Percentiles rank a stretch among this genome's conserved stretches.
Conservation (phyloP, 495 filamentous ascomycete genomes). For the Tuber brumale region DNA sequence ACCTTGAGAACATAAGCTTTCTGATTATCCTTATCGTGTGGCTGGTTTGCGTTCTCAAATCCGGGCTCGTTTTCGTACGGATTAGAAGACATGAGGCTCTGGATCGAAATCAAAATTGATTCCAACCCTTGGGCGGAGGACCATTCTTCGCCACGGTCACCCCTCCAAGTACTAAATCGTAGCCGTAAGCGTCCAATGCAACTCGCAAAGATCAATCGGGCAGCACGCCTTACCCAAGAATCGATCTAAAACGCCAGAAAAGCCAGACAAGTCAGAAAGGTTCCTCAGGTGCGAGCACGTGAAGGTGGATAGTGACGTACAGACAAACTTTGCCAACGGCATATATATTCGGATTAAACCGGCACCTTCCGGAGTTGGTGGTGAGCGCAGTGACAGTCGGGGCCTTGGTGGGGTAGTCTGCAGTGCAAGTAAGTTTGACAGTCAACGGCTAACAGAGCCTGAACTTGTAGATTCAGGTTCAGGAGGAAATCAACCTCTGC, state of each 20-base stretch:
- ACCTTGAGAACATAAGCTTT: conserved; percentile 83
- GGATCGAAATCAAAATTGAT: conserved; percentile 89
- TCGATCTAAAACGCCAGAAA: conserved; percentile 56
- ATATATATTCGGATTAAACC: conserved; percentile 98
- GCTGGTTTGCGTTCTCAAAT: conserved; percentile 66
- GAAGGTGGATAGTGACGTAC: conserved; percentile 47
- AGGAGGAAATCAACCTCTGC: conserved; percentile 50
- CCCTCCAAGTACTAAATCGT: conserved; percentile 76
- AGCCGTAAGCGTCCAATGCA: conserved; percentile 15
- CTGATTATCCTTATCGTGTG: conserved; percentile 65
- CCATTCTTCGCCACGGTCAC: conserved; percentile 86
- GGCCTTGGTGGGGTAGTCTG: conserved; percentile 82
- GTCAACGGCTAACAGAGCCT: conserved; percentile 9
- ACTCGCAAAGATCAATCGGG: conserved; percentile 22
- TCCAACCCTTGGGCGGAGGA: conserved; percentile 92
- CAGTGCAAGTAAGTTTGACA: conserved; percentile 13
- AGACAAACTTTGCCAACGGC: conserved; percentile 84
- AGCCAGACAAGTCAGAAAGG: conserved; percentile 25
- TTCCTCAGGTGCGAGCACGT: conserved; percentile 1
- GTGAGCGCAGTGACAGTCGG: conserved; percentile 70
- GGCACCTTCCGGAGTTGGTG: conserved; percentile 76
- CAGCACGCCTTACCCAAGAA: conserved; percentile 61
- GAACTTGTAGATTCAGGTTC: background rate
- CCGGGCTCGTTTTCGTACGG: conserved; percentile 97
- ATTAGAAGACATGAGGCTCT: conserved; percentile 88